These are phyloP conservation scores for Poterioochromonas sp. DNA, from an alignment of 352 stramenopile genomes.

Conservation along the genomic window DNA sequence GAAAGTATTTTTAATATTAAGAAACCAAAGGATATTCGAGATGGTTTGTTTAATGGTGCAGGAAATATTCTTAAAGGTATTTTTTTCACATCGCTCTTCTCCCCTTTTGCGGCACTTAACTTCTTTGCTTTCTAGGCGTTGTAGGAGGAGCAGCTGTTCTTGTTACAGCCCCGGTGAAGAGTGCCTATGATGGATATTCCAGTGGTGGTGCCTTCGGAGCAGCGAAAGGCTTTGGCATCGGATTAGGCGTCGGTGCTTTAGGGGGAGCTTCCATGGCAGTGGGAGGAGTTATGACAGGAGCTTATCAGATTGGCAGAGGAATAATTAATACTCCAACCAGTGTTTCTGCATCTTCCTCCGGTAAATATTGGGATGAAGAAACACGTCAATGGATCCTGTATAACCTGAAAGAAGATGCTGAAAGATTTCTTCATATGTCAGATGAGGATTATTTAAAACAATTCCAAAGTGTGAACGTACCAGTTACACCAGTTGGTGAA, in stretches of 20 bases:
- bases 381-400: slow-evolving; percentile 54
- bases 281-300: slow-evolving; percentile 37
- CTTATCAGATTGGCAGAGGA: slow-evolving; percentile 39
- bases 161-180: slow-evolving; percentile 8
- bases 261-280: slow-evolving; percentile 32
- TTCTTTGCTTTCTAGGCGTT: background rate
- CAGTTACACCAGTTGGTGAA: slow-evolving; percentile 61
- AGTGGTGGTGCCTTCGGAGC: background rate
- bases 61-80: slow-evolving; percentile 26
- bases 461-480: background rate
- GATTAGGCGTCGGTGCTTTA: background rate
- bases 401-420: slow-evolving; percentile 48
- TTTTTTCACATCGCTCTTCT: slow-evolving; percentile 1
- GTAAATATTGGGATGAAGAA: slow-evolving; percentile 62
- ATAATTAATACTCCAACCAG: slow-evolving; percentile 36
- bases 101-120: background rate
- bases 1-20: slow-evolving; percentile 6
- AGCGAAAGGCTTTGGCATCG: background rate
- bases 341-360: slow-evolving; percentile 40
- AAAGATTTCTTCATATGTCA: slow-evolving; percentile 35
- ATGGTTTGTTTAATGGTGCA: background rate
- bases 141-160: slow-evolving; percentile 17
- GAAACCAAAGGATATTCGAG: slow-evolving; percentile 17
- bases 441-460: slow-evolving; percentile 29
- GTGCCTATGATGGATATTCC: background rate